Evolutionary conservation across 768 basidiomycete species (phyloP).

Genomic region (Psilocybe cubensis): DNA sequence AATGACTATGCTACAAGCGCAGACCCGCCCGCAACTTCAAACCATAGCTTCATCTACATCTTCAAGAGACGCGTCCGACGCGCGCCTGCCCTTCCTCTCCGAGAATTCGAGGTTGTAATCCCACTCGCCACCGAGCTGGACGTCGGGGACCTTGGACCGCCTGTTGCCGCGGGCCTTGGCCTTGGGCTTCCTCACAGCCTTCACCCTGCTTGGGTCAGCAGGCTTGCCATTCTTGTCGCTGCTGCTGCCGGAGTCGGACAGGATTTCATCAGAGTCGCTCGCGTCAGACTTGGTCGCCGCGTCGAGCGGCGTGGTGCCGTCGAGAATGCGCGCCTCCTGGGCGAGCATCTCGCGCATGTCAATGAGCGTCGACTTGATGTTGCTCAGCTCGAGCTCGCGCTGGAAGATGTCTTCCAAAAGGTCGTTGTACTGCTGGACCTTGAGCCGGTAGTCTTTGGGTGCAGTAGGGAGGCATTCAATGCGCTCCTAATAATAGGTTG

Average conservation of each 20-base stretch:
- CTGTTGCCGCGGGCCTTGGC: slow-evolving; percentile 24
- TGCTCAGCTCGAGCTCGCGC: slow-evolving; percentile 36
- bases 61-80: slow-evolving; percentile 20
- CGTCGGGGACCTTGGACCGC: slow-evolving; percentile 27
- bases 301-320: slow-evolving; percentile 13
- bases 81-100: slow-evolving; percentile 17
- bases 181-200: slow-evolving; percentile 24
- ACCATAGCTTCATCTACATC: slow-evolving; percentile 8
- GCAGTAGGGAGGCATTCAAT: slow-evolving; percentile 26
- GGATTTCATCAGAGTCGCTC: slow-evolving; percentile 21
- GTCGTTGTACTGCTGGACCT: slow-evolving; percentile 35
- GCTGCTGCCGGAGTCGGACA: slow-evolving; percentile 24
- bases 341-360: slow-evolving; percentile 36
- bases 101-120: slow-evolving; percentile 27
- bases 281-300: slow-evolving; percentile 20
- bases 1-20: neutral
- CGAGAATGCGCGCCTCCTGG: slow-evolving; percentile 28
- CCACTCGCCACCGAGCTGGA: slow-evolving; percentile 27
- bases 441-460: slow-evolving; percentile 30
- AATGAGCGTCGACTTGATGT: slow-evolving; percentile 31
- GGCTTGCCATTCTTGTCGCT: slow-evolving; percentile 15
- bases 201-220: slow-evolving; percentile 17
- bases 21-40: neutral
- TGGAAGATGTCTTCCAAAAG: slow-evolving; percentile 37
- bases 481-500: slow-evolving; percentile 29